phyloP scores from a whole-genome alignment of 257 asterid species.

The Fraxinus cuspidata region DNA sequence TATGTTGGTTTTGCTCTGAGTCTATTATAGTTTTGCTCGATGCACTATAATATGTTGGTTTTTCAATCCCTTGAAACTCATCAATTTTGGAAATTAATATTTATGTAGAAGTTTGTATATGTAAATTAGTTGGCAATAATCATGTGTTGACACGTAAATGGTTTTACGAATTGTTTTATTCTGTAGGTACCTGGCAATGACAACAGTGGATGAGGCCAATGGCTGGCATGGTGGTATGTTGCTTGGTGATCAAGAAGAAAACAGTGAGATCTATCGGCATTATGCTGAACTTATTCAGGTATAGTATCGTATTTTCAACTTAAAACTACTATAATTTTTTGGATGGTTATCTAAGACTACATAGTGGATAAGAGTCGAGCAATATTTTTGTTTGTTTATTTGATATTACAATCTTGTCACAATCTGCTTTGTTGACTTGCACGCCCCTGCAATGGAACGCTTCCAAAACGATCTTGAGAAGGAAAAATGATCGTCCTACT shows the following conservation, averaged over 20 bases:
- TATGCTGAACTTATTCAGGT: conserved; percentile 96
- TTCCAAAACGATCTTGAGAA: conserved; percentile 70
- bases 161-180: not conserved
- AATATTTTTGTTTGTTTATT: not conserved
- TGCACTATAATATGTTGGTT: too few species aligned
- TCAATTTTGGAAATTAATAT: too few species aligned
- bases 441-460: conserved; percentile 88
- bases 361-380: not conserved
- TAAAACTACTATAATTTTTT: too few species aligned
- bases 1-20: too few species aligned
- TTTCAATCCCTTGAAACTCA: too few species aligned
- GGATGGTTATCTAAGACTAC: not conserved
- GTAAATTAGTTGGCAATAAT: too few species aligned
- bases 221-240: conserved; percentile 94
- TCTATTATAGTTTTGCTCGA: too few species aligned
- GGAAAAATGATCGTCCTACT: too few species aligned
- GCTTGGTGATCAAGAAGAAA: conserved; percentile 79
- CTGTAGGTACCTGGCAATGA: conserved; percentile 80
- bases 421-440: conserved; percentile 16
- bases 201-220: conserved; percentile 71
- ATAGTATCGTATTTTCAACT: not conserved
- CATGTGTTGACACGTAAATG: not conserved
- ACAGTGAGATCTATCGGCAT: conserved; percentile 73
- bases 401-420: not conserved
- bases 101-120: too few species aligned